Evolutionary conservation across 1,284 basidiomycete genomes (phyloP), one percentile per base, ranked within the genome.

Genomic region (Macrocystidia cucumis): DNA sequence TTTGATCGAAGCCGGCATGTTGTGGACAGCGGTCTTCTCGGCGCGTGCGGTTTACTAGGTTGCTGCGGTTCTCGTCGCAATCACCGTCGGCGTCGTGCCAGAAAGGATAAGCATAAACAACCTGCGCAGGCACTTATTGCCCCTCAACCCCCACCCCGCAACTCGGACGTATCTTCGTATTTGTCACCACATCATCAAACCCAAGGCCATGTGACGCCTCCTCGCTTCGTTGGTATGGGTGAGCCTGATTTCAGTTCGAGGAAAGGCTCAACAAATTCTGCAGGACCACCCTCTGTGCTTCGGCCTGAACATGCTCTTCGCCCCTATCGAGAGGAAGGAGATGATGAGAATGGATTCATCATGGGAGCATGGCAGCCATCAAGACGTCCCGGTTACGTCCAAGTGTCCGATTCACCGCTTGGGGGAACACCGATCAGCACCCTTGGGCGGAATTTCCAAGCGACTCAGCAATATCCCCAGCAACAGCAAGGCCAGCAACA

Each of bases 331-430:
- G 84, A 89, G 51, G 83, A 86, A 24, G 82, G 71, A 45, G 84
- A 76, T 18, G 83, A 88, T 48, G 87, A 90, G 48, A 30, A 30
- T 9, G 81, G 83, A 11, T 83, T 69, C 45, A 90, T 90, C 47
- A 90, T 91, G 83, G 78, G 76, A 29, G 81, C 87, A 14, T 89
- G 84, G 84, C 78, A 83, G 48, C 74, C 78, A 21, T 83, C 78
- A 62, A 71, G 62, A 7, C 63, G 69, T 9, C 54, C 64, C 23
- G 75, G 74, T 0, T 72, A 78, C 58, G 46, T 58, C 31, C 51
- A 66, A n/a, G 54, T 82, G 31, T 42, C 54, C 11, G 57, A 58
- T 23, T 32, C 44, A 11, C 35, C 43, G 3, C 25, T 19, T 29
- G 36, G 9, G 5, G 25, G n/a, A 27, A 16, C 29, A 5, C 29